Evolutionary conservation across 2,329 filamentous ascomycete genomes (phyloP).

Genomic region (Macrophomina tecta): DNA sequence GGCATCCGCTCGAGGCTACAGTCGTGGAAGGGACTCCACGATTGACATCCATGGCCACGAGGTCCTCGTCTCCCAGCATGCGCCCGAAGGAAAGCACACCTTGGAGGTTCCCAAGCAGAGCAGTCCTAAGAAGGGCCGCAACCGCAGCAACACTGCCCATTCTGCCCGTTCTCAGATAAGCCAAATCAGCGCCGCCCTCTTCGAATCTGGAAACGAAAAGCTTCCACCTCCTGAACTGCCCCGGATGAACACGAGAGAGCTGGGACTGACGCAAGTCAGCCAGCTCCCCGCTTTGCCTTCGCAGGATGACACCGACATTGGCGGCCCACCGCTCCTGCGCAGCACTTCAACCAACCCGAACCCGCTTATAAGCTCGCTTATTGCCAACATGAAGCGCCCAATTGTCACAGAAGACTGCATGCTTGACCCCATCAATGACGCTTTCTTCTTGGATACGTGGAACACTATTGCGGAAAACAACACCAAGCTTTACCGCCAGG

Average conservation of each 20-base stretch:
- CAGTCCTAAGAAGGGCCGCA: constrained; percentile 43
- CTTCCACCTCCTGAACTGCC: constrained; percentile 66
- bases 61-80: constrained; percentile 69
- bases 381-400: constrained; percentile 73
- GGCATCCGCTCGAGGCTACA: constrained; percentile 59
- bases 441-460: constrained; percentile 90
- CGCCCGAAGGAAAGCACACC: constrained; percentile 67
- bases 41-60: constrained; percentile 70
- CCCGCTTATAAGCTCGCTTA: constrained; percentile 53
- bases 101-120: constrained; percentile 52
- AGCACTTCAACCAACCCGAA: constrained; percentile 59
- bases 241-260: constrained; percentile 68
- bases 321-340: constrained; percentile 69
- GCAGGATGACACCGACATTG: constrained; percentile 81
- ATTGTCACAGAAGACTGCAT: constrained; percentile 89
- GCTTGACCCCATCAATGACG: constrained; percentile 81
- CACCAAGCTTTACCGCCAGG: constrained; percentile 88
- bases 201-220: constrained; percentile 49
- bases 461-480: constrained; percentile 88
- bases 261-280: constrained; percentile 71
- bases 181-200: constrained; percentile 37
- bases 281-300: constrained; percentile 74
- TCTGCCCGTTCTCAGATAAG: constrained; percentile 41
- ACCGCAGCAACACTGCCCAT: constrained; percentile 41
- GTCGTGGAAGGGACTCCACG: constrained; percentile 72